Percentiles rank a stretch among this genome's conserved stretches.
Conservation (phyloP, 768 basidiomycete genomes). For the Obba rivulosa region DNA sequence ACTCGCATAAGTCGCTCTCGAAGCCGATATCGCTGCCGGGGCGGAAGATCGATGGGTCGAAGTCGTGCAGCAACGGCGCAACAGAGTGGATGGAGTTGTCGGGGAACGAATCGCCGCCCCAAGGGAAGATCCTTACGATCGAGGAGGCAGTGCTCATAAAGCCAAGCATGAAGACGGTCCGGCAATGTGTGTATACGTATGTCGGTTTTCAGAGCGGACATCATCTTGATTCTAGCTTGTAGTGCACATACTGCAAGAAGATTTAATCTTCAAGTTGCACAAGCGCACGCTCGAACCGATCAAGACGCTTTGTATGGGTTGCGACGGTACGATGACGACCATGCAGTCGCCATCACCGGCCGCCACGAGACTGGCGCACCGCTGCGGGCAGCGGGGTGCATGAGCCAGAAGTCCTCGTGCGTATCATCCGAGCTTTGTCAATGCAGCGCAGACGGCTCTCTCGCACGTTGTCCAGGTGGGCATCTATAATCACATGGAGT, state of each 20-base stretch:
- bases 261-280: conserved; percentile 61
- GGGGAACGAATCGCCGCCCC: conserved; percentile 24
- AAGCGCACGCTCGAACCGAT: conserved; percentile 68
- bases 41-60: conserved; percentile 35
- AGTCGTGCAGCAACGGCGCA: conserved; percentile 34
- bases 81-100: conserved; percentile 44
- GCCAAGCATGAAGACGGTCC: conserved; percentile 12
- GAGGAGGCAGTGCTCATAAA: conserved; percentile 12
- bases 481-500: conserved; percentile 68
- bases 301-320: conserved; percentile 58
- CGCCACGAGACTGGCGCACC: conserved; percentile 19
- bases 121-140: conserved; percentile 45
- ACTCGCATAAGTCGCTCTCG: conserved; percentile 71
- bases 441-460: too few relatives aligned
- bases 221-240: neutral
- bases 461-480: conserved; percentile 41
- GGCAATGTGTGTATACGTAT: conserved; percentile 1
- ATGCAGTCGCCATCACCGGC: conserved; percentile 50
- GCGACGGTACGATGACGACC: conserved; percentile 59
- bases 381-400: conserved; percentile 39
- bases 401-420: conserved; percentile 58
- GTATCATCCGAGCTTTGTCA: conserved; percentile 46
- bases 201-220: neutral
- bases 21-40: conserved; percentile 45
- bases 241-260: conserved; percentile 71